Base-by-base conservation (phyloP, 2,329 filamentous ascomycete species). In the Hymenoscyphus fraxineus region DNA sequence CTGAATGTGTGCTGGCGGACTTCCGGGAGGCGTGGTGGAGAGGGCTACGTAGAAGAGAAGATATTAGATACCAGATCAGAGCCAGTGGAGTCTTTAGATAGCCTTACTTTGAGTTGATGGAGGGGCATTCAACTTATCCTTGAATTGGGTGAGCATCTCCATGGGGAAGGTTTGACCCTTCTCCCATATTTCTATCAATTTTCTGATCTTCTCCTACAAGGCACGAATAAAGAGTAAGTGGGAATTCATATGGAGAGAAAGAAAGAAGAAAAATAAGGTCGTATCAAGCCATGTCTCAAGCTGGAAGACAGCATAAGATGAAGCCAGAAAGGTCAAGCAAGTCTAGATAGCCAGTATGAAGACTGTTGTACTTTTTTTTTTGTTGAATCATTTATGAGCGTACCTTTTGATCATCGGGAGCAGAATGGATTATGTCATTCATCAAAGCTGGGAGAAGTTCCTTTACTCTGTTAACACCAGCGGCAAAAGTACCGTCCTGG, bases 181-280 rank as follows among this genome's bases (percentile, higher is more conserved):
- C 77, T 97, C 93, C 95, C 95, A 99, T 71, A 99, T 99, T 76
- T 97, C 93, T 79, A 98, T 82, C 72, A 99, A 85, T 78, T 98
- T 98, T 76, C 84, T 88, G 78, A 98, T 94, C 82, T 97, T 98
- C 77, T 96, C 92, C 91, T 95, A 89, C 82, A 88, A 76, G 70
- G 76, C 69, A 75, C 74, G 76, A 72, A 66, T 65, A 78, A 64
- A 78, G 79, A 75, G 82, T 84, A 81, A 84, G 82, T 81, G 70
- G 73, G 65, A 64, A 68, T 73, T 73, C 72, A 70, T 65, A 67
- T 59, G 22, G 6, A 41, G 35, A 35, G 35, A 35, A 10, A 59
- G n/a, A 40, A n/a, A 40, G 9, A 13, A 39, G 31, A 7, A 35
- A 35, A 31, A 35, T 7, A 60, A 55, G 27, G n/a, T 16, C 40